A percentile compares a stretch with the other conserved stretches of the same genome.
phyloP scores from a whole-genome alignment of 352 stramenopile genomes.

The Globisporangium alternatum region DNA sequence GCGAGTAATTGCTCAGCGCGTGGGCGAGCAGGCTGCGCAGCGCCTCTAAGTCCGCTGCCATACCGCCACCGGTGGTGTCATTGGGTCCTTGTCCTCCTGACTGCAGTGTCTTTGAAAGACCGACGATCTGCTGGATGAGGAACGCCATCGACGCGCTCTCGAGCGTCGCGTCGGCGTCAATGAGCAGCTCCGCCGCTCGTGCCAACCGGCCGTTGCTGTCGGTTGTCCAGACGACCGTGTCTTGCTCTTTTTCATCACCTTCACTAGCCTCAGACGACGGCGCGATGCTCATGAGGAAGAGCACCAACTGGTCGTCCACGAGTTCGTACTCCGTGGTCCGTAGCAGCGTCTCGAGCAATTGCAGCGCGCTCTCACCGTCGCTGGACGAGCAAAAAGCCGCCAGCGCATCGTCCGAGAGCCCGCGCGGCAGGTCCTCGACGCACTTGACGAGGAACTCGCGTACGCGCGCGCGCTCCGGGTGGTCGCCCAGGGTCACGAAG shows the following conservation, averaged over 20 bases:
- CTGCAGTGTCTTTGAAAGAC: constrained; percentile 28
- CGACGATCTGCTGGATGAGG: constrained; percentile 41
- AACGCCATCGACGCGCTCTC: constrained; percentile 41
- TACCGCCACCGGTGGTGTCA: constrained; percentile 20
- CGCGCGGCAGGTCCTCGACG: constrained; percentile 32
- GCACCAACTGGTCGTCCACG: constrained; percentile 51
- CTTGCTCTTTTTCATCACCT: not conserved
- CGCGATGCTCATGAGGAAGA: constrained; percentile 58
- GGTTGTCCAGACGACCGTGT: not conserved
- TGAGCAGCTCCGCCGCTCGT: constrained; percentile 10
- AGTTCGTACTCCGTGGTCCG: constrained; percentile 27
- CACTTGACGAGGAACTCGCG: constrained; percentile 45
- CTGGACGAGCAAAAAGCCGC: constrained; percentile 56
- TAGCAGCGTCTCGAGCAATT: constrained; percentile 39
- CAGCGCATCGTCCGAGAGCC: constrained; percentile 43
- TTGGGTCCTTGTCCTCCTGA: not conserved
- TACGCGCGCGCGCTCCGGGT: constrained; percentile 32
- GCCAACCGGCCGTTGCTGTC: constrained; percentile 1
- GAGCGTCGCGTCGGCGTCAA: constrained; percentile 26
- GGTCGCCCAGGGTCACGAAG: constrained; percentile 37
- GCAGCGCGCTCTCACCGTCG: constrained; percentile 25
- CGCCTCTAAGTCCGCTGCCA: constrained; percentile 32
- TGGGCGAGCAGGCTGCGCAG: constrained; percentile 39
- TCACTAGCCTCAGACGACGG: not conserved
- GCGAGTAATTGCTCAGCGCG: constrained; percentile 39